Percentiles rank a stretch among this genome's conserved stretches.
phyloP scores from a whole-genome alignment of 192 early-diverging fungal genomes.

The Entomortierella beljakovae region DNA sequence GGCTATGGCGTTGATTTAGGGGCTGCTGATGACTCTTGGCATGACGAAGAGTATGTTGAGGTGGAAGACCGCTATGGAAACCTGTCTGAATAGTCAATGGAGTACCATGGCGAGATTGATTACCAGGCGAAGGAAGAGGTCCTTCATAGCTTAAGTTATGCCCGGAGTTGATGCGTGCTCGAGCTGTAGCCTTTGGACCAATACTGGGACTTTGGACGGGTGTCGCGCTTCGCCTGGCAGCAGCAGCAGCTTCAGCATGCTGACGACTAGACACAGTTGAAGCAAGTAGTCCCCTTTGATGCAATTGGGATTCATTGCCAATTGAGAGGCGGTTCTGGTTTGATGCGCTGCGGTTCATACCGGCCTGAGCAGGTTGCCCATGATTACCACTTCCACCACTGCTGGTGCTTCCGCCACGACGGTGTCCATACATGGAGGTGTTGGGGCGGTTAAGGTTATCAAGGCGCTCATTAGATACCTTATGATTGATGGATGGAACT shows the following conservation, averaged over 20 bases:
- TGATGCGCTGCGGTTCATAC: constrained; percentile 10
- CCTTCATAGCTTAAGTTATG: constrained; percentile 10
- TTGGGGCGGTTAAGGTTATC: constrained; percentile 9
- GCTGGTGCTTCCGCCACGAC: constrained; percentile 37
- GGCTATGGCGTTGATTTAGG: constrained; percentile 36
- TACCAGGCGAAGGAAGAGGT: constrained; percentile 16
- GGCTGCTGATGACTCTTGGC: constrained; percentile 48
- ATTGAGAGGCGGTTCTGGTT: constrained; percentile 25
- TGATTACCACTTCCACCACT: constrained; percentile 20
- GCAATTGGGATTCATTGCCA: constrained; percentile 11
- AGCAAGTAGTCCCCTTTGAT: constrained; percentile 13
- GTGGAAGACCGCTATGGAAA: constrained; percentile 26
- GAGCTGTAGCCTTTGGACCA: constrained; percentile 38
- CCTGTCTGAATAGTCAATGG: constrained; percentile 50
- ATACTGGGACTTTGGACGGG: constrained; percentile 18
- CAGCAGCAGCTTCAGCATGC: constrained; percentile 20
- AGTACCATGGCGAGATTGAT: constrained; percentile 15
- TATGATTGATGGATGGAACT: constrained; percentile 9
- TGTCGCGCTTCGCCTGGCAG: constrained; percentile 35
- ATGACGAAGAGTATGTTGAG: constrained; percentile 44
- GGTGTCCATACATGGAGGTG: constrained; percentile 43
- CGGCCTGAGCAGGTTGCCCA: not conserved
- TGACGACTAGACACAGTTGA: constrained; percentile 40
- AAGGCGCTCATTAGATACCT: not conserved
- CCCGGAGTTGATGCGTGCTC: constrained; percentile 18